Evolutionary conservation across 2,329 filamentous ascomycete genomes (phyloP).

Genomic region (Fusarium phyllophilum): DNA sequence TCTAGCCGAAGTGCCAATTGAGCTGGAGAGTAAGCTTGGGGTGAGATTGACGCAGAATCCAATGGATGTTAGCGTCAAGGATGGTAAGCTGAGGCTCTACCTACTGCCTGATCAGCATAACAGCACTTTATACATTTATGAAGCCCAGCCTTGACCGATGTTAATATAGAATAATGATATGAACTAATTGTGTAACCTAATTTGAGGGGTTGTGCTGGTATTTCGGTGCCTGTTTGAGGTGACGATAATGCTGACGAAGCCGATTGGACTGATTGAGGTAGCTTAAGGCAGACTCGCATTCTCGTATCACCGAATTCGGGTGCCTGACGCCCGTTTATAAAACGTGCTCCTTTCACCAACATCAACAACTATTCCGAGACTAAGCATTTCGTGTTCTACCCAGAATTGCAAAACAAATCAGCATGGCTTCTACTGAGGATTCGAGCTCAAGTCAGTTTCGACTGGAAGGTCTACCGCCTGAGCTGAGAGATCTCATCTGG

Average conservation of each 20-base stretch:
- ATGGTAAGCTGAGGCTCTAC: constrained; percentile 57
- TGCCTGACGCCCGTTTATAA: constrained; percentile 20
- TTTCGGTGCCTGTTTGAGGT: constrained; percentile 29
- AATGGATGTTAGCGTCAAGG: constrained; percentile 56
- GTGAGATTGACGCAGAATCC: constrained; percentile 59
- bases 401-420: background rate
- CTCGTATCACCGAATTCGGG: constrained; percentile 10
- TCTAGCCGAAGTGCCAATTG: constrained; percentile 57
- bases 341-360: background rate
- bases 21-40: constrained; percentile 52
- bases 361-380: background rate
- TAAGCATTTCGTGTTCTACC: background rate
- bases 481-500: constrained; percentile 47
- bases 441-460: background rate
- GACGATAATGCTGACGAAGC: constrained; percentile 15
- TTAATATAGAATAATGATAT: background rate
- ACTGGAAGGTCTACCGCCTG: constrained; percentile 37
- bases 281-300: constrained; percentile 23
- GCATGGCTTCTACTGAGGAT: constrained; percentile 1
- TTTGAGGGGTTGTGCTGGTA: background rate
- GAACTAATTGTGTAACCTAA: background rate
- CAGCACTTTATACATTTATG: constrained; percentile 59
- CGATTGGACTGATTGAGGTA: constrained; percentile 1
- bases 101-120: constrained; percentile 59
- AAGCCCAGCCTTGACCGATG: constrained; percentile 46